Evolutionary conservation across 2,329 filamentous ascomycete genomes (phyloP), one percentile per base, ranked within the genome.

Genomic region (Verticillium albo-atrum): DNA sequence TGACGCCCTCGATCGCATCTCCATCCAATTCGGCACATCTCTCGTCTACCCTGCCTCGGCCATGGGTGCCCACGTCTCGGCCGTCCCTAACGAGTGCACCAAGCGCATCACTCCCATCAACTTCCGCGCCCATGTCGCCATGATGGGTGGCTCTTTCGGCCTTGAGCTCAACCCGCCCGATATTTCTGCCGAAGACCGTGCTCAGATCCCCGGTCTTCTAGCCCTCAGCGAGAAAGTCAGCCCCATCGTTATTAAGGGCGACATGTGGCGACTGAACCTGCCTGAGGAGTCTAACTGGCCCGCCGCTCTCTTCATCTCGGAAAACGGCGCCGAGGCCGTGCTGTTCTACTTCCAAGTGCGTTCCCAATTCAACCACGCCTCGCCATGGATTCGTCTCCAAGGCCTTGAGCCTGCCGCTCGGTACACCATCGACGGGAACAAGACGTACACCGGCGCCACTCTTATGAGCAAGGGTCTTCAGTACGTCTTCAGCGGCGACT

Each of bases 141-240:
- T 88, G 75, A 88, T 88, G 86, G 86, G 86, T 58, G 86, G 86
- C 2, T 86, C 83, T 0, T 89, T 89, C 64, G 86, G 86, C 0
- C 78, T 89, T 12, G 86, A 89, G 67, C 77, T 89, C 7, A 78
- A 88, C 66, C 86, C 86, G 0, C 72, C 72, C 0, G 75, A 80
- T 7, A 77, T 86, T 6, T 70, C 71, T 0, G 74, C 74, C 0
- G 79, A 79, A 14, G 86, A 89, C n/a, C 75, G 73, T 54, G 76
- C 72, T 0, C 74, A 76, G 30, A 76, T 89, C 1, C 85, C 86
- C 0, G 75, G 67, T 0, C 73, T 89, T 1, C 81, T 89, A 60
- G 73, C 70, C 0, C 73, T 82, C 6, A 80, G 84, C 2, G 80
- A 85, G 60, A 77, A 75, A 56, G 75, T 88, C 54, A 87, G 85